Base-by-base conservation (phyloP, 768 basidiomycete species). In the Vishniacozyma victoriae region DNA sequence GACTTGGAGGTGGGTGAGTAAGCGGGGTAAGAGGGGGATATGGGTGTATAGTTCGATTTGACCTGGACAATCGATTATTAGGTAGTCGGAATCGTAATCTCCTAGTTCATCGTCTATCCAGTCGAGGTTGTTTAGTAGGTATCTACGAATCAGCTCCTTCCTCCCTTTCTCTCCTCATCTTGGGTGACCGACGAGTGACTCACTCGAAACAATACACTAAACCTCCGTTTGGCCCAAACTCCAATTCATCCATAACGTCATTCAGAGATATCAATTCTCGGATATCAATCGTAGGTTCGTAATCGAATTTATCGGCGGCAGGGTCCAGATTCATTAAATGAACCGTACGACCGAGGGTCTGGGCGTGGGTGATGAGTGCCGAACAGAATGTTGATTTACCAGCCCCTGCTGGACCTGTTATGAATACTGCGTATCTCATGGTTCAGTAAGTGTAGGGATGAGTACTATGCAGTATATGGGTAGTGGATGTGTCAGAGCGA, bases 1-100 rank as follows among this genome's bases (percentile, higher is more conserved):
- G 73, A 54, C 89, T 72, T 67, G 83, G 76, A 71, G 82, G 52
- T 72, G 63, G 20, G 59, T 79, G n/a, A 87, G 85, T 31, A 99
- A 82, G 5, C 84, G 81, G 0, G 95, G 92, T 31, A 99, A 81
- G 72, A 99, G 89, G 0, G 93, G 91, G 63, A 97, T 90, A 72
- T 99, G 95, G 2, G 95, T 97, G 70, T 97, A 97, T 15, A 99
- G 79, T 73, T 99, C 95, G 63, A 99, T 99, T 74, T 99, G 95
- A 43, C 71, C 72, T 33, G 72, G 72, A 52, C 72, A 73, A 45
- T 73, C 72, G 44, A 73, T 72, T 48, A 73, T 69, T 9, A 76
- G 79, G 74, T 97, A 99, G 73, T 99, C 95, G 63, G 96, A 86
- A 23, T 95, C 92, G 70, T 80, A 99, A 11, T 86, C 85, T 3